Evolutionary conservation across 1,284 basidiomycete species (phyloP).

Genomic region (Sphaerobolus stellatus): DNA sequence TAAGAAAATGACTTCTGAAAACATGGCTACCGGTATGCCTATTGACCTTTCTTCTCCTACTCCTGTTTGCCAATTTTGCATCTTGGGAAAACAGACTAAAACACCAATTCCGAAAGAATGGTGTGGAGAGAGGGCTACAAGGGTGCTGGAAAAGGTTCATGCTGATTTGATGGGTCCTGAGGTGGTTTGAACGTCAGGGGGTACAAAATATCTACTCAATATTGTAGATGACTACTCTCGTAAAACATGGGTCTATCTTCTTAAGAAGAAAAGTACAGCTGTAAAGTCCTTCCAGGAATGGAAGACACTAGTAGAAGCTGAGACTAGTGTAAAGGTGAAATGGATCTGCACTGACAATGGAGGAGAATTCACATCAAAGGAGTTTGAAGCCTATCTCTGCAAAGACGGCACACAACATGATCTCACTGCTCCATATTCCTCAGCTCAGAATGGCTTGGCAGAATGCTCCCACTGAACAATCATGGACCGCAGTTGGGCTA

Average conservation of each 20-base stretch:
- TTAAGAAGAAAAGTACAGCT: constrained; percentile 49
- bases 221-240: constrained; percentile 34
- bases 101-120: constrained; percentile 9
- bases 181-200: constrained; percentile 23
- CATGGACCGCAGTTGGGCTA: constrained; percentile 19
- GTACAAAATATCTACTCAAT: constrained; percentile 35
- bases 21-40: constrained; percentile 33
- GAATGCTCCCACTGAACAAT: constrained; percentile 34
- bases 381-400: constrained; percentile 27
- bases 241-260: constrained; percentile 25
- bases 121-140: constrained; percentile 17
- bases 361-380: constrained; percentile 26
- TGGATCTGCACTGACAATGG: constrained; percentile 33
- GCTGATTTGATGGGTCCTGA: constrained; percentile 33
- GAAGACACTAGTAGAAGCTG: background rate
- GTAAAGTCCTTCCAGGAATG: constrained; percentile 54
- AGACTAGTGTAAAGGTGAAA: constrained; percentile 10
- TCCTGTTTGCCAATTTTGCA: constrained; percentile 25
- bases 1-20: constrained; percentile 24
- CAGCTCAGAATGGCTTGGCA: constrained; percentile 37
- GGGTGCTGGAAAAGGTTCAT: constrained; percentile 29
- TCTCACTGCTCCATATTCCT: constrained; percentile 25
- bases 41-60: constrained; percentile 21
- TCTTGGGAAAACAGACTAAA: constrained; percentile 20
- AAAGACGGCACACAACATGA: constrained; percentile 27